phyloP scores from a whole-genome alignment of 768 basidiomycete genomes.

The Ramaria rubella region DNA sequence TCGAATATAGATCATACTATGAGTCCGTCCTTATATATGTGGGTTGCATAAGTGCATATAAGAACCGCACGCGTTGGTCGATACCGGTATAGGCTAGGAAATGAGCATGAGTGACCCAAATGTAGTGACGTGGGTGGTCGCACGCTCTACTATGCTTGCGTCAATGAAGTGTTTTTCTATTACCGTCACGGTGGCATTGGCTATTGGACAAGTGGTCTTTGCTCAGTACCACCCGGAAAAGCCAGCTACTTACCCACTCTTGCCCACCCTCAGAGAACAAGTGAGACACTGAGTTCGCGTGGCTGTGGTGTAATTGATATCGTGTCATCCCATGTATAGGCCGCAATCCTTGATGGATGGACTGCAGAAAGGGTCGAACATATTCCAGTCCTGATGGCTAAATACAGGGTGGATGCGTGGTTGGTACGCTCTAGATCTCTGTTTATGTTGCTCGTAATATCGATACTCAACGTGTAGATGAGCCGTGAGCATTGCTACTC shows the following conservation, averaged over 20 bases:
- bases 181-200: too few species aligned
- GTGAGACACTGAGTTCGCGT: slow-evolving; percentile 9
- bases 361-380: slow-evolving; percentile 33
- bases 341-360: slow-evolving; percentile 36
- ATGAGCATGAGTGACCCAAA: too few species aligned
- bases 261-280: slow-evolving; percentile 36
- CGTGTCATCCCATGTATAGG: slow-evolving; percentile 16
- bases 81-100: too few species aligned
- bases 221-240: background rate
- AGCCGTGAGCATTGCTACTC: background rate
- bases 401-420: slow-evolving; percentile 39
- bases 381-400: slow-evolving; percentile 37
- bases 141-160: too few species aligned
- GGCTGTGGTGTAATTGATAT: background rate
- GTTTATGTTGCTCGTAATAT: background rate
- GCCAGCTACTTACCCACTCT: slow-evolving; percentile 29
- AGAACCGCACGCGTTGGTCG: too few species aligned
- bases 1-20: too few species aligned
- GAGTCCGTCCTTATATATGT: too few species aligned
- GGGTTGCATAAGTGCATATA: too few species aligned
- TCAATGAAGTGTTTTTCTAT: too few species aligned
- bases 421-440: slow-evolving; percentile 24
- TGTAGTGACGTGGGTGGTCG: too few species aligned
- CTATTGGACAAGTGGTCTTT: background rate
- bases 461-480: background rate